Percentiles rank a stretch among this genome's conserved stretches.
phyloP scores from a whole-genome alignment of 2,329 filamentous ascomycete genomes.

The Penicillium rolfsii region DNA sequence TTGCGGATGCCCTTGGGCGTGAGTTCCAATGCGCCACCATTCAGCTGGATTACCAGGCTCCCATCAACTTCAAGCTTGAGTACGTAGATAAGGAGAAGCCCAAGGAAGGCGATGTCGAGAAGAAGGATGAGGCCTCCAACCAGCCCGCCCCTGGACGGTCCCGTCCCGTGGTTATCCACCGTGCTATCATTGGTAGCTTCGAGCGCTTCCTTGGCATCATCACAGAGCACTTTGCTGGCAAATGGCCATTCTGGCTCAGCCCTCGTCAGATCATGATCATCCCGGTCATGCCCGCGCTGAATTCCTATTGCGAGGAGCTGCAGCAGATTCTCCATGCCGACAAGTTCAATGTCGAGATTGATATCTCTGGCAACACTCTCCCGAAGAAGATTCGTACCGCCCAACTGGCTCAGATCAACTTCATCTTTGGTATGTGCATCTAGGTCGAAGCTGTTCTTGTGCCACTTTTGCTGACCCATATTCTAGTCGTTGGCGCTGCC shows the following conservation, averaged over 20 bases:
- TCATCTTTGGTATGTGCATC: conserved; percentile 44
- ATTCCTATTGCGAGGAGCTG: conserved; percentile 54
- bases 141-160: conserved; percentile 48
- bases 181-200: conserved; percentile 56
- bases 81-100: conserved; percentile 73
- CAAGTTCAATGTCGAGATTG: conserved; percentile 53
- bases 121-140: conserved; percentile 42
- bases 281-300: conserved; percentile 54
- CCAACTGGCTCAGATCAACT: conserved; percentile 42
- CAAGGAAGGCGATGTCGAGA: conserved; percentile 36
- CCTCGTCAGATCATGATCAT: conserved; percentile 56
- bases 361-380: conserved; percentile 52
- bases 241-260: conserved; percentile 58
- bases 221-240: conserved; percentile 56
- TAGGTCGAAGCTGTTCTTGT: too few species aligned
- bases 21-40: conserved; percentile 92
- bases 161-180: conserved; percentile 56
- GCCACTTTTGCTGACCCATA: too few species aligned
- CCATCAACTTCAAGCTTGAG: conserved; percentile 82
- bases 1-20: conserved; percentile 81
- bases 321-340: conserved; percentile 50
- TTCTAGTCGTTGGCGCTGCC: too few species aligned
- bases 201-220: conserved; percentile 57
- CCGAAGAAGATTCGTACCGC: conserved; percentile 4
- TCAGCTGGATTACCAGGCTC: conserved; percentile 87